Evolutionary conservation across 345 rosid genomes (phyloP).

Genomic region (Salix arbutifolia): DNA sequence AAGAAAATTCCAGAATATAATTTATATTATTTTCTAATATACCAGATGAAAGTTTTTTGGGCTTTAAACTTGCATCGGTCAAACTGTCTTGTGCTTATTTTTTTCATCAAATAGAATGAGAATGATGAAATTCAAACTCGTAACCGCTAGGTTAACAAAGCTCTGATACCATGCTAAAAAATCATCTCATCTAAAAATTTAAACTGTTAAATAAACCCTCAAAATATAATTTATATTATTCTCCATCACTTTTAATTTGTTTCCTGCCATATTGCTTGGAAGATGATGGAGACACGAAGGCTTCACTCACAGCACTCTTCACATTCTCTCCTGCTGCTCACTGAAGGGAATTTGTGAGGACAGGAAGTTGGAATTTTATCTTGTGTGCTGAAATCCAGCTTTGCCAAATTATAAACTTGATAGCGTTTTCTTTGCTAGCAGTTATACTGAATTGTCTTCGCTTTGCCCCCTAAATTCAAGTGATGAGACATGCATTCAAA

Average conservation of each 20-base stretch:
- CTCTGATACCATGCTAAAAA: too few relatives aligned
- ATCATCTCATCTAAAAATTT: too few relatives aligned
- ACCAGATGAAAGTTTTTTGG: too few relatives aligned
- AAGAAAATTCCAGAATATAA: too few relatives aligned
- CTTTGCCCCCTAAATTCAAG: neutral
- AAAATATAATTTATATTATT: too few relatives aligned
- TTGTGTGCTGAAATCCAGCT: slow-evolving; percentile 7
- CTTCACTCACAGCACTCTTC: slow-evolving; percentile 10
- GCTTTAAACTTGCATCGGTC: too few relatives aligned
- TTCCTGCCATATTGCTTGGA: neutral
- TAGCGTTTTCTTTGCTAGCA: neutral
- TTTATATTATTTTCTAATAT: too few relatives aligned
- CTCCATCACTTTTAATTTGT: neutral
- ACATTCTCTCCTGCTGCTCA: slow-evolving; percentile 17
- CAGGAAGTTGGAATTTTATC: slow-evolving; percentile 62
- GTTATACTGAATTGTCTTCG: neutral
- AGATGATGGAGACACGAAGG: slow-evolving; percentile 7
- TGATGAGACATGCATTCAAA: neutral
- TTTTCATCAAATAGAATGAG: too few relatives aligned
- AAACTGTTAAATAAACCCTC: rapidly evolving
- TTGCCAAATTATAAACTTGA: neutral
- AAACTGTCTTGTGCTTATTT: too few relatives aligned
- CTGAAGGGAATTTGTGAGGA: slow-evolving; percentile 70
- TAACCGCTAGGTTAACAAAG: too few relatives aligned
- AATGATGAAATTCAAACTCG: too few relatives aligned